Percentiles rank a stretch among this genome's conserved stretches.
phyloP scores from a whole-genome alignment of 2,329 filamentous ascomycete species.

The Nemania diffusa region DNA sequence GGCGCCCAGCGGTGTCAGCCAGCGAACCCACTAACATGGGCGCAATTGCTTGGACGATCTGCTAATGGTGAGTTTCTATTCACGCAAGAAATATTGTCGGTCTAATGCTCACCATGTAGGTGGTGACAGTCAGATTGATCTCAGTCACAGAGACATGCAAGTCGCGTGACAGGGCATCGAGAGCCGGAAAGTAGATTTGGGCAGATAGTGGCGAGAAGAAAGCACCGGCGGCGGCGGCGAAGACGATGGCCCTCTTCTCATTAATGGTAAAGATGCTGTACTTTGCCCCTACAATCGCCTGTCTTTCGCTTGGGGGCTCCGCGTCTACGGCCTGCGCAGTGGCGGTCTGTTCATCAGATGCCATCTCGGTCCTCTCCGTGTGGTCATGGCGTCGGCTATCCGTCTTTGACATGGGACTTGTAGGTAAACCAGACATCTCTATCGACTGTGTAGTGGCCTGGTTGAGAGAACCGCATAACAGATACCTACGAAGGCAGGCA shows the following conservation, averaged over 20 bases:
- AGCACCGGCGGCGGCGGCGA: slow-evolving; percentile 46
- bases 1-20: slow-evolving; percentile 59
- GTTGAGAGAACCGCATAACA: neutral
- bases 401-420: slow-evolving; percentile 1
- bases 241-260: slow-evolving; percentile 48
- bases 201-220: slow-evolving; percentile 50
- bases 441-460: neutral
- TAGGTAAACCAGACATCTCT: slow-evolving; percentile 17
- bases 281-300: neutral
- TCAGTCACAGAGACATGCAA: slow-evolving; percentile 51
- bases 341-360: neutral
- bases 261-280: slow-evolving; percentile 44
- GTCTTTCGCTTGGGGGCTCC: slow-evolving; percentile 31
- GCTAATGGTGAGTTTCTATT: slow-evolving; percentile 42
- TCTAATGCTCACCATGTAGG: slow-evolving; percentile 47
- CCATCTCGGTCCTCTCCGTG: slow-evolving; percentile 3
- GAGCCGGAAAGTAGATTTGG: slow-evolving; percentile 59
- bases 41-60: slow-evolving; percentile 64
- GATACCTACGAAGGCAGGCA: neutral
- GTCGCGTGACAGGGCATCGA: slow-evolving; percentile 54
- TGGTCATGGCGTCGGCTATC: slow-evolving; percentile 5
- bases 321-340: neutral
- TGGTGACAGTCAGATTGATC: slow-evolving; percentile 52
- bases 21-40: slow-evolving; percentile 62
- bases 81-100: slow-evolving; percentile 35